Percentiles rank a stretch among this genome's conserved stretches.
Conservation (phyloP, 164 flowering plant species). For the Nymphaea colorata region DNA sequence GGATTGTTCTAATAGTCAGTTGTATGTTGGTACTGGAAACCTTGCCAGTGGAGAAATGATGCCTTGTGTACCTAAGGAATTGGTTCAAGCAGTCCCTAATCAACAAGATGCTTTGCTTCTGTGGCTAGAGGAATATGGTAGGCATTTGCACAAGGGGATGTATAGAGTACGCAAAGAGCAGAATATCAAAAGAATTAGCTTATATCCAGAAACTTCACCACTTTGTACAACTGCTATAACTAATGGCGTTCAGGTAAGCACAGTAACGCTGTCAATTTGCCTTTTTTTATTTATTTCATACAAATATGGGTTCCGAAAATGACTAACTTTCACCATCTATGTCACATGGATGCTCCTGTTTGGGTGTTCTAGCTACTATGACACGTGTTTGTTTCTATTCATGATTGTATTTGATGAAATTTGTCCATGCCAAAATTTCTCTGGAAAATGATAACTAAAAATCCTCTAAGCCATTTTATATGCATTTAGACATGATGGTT, state of each 20-base stretch:
- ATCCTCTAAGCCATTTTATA: too few species aligned
- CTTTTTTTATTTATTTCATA: too few species aligned
- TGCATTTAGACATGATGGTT: too few species aligned
- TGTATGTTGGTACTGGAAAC: constrained; percentile 71
- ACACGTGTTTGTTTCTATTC: too few species aligned
- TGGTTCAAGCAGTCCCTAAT: constrained; percentile 35
- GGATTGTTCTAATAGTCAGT: constrained; percentile 57
- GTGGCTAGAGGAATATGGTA: constrained; percentile 89
- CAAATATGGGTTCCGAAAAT: too few species aligned
- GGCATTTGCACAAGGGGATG: constrained; percentile 61
- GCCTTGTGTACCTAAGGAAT: constrained; percentile 61
- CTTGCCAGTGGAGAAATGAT: constrained; percentile 57
- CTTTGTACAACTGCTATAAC: constrained; percentile 65
- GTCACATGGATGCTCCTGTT: too few species aligned
- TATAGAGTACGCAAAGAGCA: constrained; percentile 38
- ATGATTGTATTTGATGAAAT: too few species aligned
- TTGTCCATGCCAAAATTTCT: too few species aligned
- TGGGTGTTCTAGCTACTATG: too few species aligned
- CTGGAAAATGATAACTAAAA: too few species aligned
- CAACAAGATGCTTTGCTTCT: constrained; percentile 77
- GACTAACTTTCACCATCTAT: too few species aligned
- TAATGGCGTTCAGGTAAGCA: constrained; percentile 66
- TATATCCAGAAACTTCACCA: constrained; percentile 61
- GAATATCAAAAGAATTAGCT: constrained; percentile 32
- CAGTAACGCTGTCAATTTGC: too few species aligned